phyloP scores from a whole-genome alignment of 306 rosid genomes.

The Rosa chinensis region DNA sequence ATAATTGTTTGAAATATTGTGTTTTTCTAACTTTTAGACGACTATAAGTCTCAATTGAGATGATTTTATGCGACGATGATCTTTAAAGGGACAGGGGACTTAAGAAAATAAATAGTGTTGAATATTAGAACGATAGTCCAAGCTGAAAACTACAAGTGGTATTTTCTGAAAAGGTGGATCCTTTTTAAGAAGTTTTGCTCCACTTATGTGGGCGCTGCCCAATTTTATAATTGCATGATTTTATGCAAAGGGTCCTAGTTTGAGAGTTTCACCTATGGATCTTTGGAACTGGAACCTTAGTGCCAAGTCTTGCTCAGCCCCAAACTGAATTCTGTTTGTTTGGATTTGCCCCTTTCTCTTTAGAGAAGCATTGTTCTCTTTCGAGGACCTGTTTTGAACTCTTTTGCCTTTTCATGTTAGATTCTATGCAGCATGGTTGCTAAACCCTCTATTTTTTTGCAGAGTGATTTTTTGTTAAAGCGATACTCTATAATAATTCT shows the following conservation, averaged over 20 bases:
- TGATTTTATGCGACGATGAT: no score
- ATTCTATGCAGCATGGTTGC: neutral
- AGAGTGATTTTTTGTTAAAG: slow-evolving; percentile 80
- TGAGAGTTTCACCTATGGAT: neutral
- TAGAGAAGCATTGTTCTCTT: no score
- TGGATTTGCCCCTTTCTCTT: no score
- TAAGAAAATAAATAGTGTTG: neutral
- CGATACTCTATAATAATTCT: slow-evolving; percentile 78
- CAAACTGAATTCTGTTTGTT: neutral
- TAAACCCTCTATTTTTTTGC: slow-evolving; percentile 25
- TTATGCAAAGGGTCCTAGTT: neutral
- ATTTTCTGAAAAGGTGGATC: no score
- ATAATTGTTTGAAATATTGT: neutral
- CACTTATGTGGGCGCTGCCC: neutral
- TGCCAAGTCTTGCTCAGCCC: neutral
- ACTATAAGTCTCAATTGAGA: neutral
- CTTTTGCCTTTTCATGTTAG: neutral
- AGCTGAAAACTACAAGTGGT: no score
- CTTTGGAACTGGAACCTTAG: neutral
- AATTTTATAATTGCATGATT: neutral
- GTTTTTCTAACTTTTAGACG: neutral
- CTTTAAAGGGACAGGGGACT: neutral
- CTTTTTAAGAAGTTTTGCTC: neutral
- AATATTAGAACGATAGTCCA: neutral
- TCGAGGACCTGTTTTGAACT: neutral